Evolutionary conservation across 2,329 filamentous ascomycete species (phyloP), one percentile per base, ranked within the genome.

Genomic region (Pseudogymnoascus sp.): DNA sequence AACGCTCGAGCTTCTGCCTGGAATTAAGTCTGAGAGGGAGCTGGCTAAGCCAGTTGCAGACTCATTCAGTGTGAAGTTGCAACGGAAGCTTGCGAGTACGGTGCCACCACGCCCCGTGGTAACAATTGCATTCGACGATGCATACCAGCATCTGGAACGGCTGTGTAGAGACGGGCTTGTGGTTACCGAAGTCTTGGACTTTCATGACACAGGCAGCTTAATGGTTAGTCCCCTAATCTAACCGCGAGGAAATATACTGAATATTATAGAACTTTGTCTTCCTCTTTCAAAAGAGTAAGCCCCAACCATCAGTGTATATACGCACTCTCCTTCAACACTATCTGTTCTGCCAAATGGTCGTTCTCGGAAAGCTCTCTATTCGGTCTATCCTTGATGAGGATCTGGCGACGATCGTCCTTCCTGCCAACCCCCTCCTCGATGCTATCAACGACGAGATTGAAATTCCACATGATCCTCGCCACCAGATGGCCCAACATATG

Each of bases 41-140:
- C 75, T 93, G 2, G 89, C 85, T 0, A 85, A 81, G 61, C 75
- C 84, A 0, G 85, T 96, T 0, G 82, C 87, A 0, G 86, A 87
- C n/a, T 86, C 93, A 0, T 97, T 97, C 74, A 97, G 91, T 69
- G 85, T 86, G 23, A 96, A 96, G 72, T 82, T 97, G 38, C 95
- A 99, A 73, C 84, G 93, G n/a, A 89, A 89, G 67, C 80, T 99
- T 33, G 93, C 95, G 0, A 97, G 92, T 69, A 97, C 92, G 0
- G 93, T 97, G 70, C 95, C 95, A 3, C 95, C 95, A 7, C 84
- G 93, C 8, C 93, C 93, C 0, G 93, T 97, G 69, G 90, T 97
- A 10, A 82, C 91, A 62, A 79, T 93, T 2, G 84, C 83, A 26
- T 88, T 90, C 68, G 83, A 87, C 13, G 87, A 91, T 69, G 89